Percentiles rank a stretch among this genome's conserved stretches.
Evolutionary conservation across 441 rosid species (phyloP).

Genomic region (Brassica balearica): DNA sequence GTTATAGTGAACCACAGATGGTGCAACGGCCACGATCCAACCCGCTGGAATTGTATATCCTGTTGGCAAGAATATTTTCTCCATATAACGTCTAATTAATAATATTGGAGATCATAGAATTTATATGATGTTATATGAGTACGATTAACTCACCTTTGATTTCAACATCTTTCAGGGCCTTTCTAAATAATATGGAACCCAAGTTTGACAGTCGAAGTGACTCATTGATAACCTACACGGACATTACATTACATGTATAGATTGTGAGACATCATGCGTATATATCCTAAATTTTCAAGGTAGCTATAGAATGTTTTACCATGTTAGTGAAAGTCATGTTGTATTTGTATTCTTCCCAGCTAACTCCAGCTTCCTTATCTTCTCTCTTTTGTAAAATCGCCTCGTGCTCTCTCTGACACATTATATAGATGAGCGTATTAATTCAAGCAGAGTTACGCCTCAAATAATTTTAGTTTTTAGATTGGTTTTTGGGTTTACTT

Average conservation of each 20-base stretch:
- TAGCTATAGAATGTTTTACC: conserved; percentile 1
- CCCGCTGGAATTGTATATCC: conserved; percentile 34
- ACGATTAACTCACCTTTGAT: conserved; percentile 15
- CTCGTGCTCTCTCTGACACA: conserved; percentile 52
- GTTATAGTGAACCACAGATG: conserved; percentile 21
- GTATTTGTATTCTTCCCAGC: conserved; percentile 53
- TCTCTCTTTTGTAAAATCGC: conserved; percentile 44
- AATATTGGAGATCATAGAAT: not conserved
- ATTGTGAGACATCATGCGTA: not conserved
- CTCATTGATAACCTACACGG: conserved; percentile 21
- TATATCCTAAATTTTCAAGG: not conserved
- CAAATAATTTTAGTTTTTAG: not conserved
- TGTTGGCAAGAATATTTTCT: not conserved
- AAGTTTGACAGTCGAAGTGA: conserved; percentile 3
- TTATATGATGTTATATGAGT: not conserved
- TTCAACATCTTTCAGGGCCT: conserved; percentile 11
- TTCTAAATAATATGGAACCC: not conserved
- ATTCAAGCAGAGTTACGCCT: not conserved
- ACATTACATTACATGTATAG: not conserved
- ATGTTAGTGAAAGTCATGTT: conserved; percentile 48
- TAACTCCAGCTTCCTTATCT: conserved; percentile 39
- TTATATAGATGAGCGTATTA: not conserved
- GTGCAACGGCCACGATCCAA: conserved; percentile 20
- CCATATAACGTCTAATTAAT: not conserved
- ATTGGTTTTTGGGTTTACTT: not conserved